Evolutionary conservation across 2,329 filamentous ascomycete species (phyloP), one percentile per base, ranked within the genome.

Genomic region (Cercospora berteroae): DNA sequence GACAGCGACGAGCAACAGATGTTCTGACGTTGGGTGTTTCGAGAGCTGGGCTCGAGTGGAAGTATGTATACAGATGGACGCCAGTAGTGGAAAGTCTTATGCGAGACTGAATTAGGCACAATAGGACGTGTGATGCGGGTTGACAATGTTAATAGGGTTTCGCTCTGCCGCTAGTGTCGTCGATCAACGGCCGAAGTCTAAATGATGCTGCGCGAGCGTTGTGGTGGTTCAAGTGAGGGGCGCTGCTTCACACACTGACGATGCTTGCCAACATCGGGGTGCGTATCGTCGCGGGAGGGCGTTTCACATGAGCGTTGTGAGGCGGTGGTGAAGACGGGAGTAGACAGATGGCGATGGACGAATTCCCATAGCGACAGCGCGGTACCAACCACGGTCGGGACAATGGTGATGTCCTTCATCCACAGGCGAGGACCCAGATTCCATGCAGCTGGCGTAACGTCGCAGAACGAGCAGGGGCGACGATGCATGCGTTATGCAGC

Each of bases 51-150:
- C 59, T 60, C 57, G 16, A 50, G 65, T 52, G 25, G 60, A 60
- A 66, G 55, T 68, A 71, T 71, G 69, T 71, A 69, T 63, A 68
- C 65, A 57, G 48, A 65, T 65, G 55, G 66, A 62, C 67, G 66
- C 60, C 57, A 56, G 61, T 63, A 56, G 48, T 56, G 42, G 29
- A 23, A 55, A 33, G 31, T 25, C 44, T 39, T 56, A 65, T 66
- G 56, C 31, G 62, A 44, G 31, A 63, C 69, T 67, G 63, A 56
- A 67, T 62, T 64, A 59, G 67, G 69, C 58, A 60, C 57, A 56
- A 68, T 65, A 58, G 56, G 39, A 44, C 42, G 66, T 64, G 62
- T 56, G 58, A 65, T 65, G 66, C 60, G 64, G 62, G 62, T 61
- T 63, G 67, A 67, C 63, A 69, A 71, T 60, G 60, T 67, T 58